Evolutionary conservation across 345 rosid species (phyloP).

Genomic region (Sonneratia caseolaris): DNA sequence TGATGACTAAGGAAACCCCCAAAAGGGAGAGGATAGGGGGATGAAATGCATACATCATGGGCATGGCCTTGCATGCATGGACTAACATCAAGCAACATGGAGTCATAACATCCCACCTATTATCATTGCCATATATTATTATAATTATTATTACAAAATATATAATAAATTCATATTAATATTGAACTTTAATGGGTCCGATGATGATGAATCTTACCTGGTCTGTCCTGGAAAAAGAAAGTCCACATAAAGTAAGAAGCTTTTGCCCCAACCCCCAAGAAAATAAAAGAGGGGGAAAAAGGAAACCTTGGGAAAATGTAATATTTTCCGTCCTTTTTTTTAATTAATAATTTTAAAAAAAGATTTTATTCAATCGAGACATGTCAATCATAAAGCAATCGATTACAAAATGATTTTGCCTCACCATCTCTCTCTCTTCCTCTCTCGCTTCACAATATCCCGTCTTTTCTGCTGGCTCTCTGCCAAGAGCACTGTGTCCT

Average conservation of each 20-base stretch:
- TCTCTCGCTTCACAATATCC: neutral
- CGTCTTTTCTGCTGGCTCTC: slow-evolving; percentile 10
- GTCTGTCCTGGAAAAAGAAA: too few relatives aligned
- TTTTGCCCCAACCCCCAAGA: neutral
- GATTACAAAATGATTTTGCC: slow-evolving; percentile 39
- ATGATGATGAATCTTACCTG: too few relatives aligned
- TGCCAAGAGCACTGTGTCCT: slow-evolving; percentile 1
- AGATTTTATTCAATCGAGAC: neutral
- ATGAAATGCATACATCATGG: neutral
- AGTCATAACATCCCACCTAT: neutral
- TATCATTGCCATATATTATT: too few relatives aligned
- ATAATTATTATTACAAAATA: too few relatives aligned
- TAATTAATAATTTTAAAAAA: neutral
- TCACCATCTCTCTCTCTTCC: slow-evolving; percentile 5
- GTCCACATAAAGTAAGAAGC: neutral
- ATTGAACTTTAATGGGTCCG: too few relatives aligned
- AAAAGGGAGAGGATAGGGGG: neutral
- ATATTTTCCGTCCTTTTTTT: neutral
- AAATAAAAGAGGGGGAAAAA: neutral
- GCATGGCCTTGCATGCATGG: neutral
- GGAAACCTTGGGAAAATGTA: neutral
- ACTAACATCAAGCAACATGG: neutral
- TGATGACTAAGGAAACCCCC: too few relatives aligned
- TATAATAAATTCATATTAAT: too few relatives aligned
- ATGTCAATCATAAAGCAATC: slow-evolving; percentile 42